Conservation (phyloP, 441 rosid species). For the Aleurites moluccanus region DNA sequence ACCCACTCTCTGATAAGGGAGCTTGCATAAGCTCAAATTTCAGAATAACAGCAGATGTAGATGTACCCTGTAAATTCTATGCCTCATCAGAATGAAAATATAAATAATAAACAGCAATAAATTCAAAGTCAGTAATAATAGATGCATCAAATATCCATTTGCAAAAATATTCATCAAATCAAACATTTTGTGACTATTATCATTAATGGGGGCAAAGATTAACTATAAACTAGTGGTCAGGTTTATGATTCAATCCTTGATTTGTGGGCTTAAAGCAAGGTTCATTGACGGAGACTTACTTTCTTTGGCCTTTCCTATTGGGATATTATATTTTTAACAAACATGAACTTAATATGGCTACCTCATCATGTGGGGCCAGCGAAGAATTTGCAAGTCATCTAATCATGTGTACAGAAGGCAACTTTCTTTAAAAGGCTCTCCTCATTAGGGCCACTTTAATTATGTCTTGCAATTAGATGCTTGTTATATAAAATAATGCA, state of each 20-base stretch:
- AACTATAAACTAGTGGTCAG: background rate
- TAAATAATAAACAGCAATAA: background rate
- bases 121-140: background rate
- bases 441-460: background rate
- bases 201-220: background rate
- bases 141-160: background rate
- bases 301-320: background rate
- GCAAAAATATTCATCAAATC: background rate
- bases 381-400: no score
- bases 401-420: no score
- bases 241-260: background rate
- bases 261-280: background rate
- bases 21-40: slow-evolving; percentile 92
- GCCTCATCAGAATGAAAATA: slow-evolving; percentile 9
- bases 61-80: slow-evolving; percentile 51
- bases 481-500: background rate
- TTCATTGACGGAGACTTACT: background rate
- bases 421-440: no score
- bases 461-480: background rate
- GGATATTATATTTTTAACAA: no score
- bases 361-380: no score
- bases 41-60: slow-evolving; percentile 73
- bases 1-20: slow-evolving; percentile 51
- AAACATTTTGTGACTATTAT: background rate
- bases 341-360: no score